phyloP scores from a whole-genome alignment of 169 alveolate genomes.

The Cystoisospora suis region DNA sequence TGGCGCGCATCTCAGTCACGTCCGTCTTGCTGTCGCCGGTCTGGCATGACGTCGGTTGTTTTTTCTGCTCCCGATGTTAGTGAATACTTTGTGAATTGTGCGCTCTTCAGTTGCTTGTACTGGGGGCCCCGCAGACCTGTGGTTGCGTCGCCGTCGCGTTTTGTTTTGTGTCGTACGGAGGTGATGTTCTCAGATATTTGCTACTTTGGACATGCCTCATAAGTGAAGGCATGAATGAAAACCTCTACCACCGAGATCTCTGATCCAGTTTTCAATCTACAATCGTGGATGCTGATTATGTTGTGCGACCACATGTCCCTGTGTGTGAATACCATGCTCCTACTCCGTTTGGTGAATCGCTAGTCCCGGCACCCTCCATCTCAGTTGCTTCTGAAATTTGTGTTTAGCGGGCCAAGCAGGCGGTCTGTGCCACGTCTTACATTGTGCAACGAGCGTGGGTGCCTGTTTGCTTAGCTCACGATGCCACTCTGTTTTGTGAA shows the following conservation, averaged over 20 bases:
- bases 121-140: too few relatives aligned
- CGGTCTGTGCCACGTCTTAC: not conserved
- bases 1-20: too few relatives aligned
- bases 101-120: too few relatives aligned
- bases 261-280: not conserved
- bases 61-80: too few relatives aligned
- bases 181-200: slow-evolving; percentile 2
- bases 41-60: too few relatives aligned
- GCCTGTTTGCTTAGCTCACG: not conserved
- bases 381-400: not conserved
- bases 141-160: too few relatives aligned
- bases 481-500: not conserved
- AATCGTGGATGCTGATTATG: not conserved
- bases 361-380: not conserved
- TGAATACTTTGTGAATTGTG: too few relatives aligned
- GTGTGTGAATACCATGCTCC: not conserved
- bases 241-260: slow-evolving; percentile 34
- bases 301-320: not conserved
- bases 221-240: not conserved
- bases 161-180: too few relatives aligned
- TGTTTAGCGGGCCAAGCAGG: not conserved
- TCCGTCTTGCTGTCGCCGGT: too few relatives aligned
- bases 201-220: slow-evolving; percentile 6
- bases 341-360: not conserved
- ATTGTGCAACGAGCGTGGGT: not conserved